Conservation (phyloP, 495 filamentous ascomycete genomes). For the Penicillium arizonense region DNA sequence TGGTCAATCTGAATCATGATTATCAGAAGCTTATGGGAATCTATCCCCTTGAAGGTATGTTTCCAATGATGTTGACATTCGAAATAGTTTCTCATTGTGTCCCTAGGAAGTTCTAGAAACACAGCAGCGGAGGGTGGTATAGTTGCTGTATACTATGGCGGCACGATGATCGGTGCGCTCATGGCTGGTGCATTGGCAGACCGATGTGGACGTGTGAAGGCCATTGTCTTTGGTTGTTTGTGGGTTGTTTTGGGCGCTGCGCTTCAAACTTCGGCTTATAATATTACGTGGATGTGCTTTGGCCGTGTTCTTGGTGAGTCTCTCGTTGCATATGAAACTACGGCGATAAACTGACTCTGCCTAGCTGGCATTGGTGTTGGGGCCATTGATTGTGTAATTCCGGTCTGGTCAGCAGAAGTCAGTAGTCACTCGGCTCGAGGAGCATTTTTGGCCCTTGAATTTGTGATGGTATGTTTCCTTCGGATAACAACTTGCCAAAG, state of each 20-base stretch:
- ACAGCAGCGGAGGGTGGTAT: background rate
- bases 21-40: background rate
- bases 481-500: too few species aligned
- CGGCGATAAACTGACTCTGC: too few species aligned
- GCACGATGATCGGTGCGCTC: background rate
- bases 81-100: too few species aligned
- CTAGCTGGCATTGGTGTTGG: background rate
- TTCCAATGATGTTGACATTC: background rate
- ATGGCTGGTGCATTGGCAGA: background rate
- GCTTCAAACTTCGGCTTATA: slow-evolving; percentile 31
- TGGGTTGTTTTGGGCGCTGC: slow-evolving; percentile 21
- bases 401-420: background rate
- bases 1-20: background rate
- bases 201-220: background rate
- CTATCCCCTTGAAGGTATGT: background rate
- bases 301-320: background rate
- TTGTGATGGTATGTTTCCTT: background rate
- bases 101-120: background rate
- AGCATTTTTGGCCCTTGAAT: background rate
- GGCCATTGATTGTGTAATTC: background rate
- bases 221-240: background rate
- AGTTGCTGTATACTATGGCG: background rate
- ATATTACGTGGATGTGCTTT: slow-evolving; percentile 17
- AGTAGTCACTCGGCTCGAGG: background rate
- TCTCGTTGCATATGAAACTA: background rate